A percentile compares a stretch with the other conserved stretches of the same genome.
These are phyloP conservation scores for Alternaria conjuncta DNA, from an alignment of 2,329 filamentous ascomycete species.

Conservation along the genomic window DNA sequence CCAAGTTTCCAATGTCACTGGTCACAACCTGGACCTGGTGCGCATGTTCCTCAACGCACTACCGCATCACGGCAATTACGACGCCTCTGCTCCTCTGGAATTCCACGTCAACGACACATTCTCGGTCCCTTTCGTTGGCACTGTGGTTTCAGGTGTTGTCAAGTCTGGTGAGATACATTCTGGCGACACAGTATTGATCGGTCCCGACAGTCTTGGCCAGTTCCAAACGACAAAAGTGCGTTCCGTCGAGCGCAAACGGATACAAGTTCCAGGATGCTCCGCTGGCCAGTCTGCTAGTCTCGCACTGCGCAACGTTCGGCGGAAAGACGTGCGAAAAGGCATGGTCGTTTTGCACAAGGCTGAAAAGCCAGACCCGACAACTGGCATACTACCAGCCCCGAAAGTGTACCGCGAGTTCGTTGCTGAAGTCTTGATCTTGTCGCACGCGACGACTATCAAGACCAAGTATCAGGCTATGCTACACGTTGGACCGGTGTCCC, in stretches of 20 bases:
- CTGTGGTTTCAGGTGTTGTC: conserved; percentile 92
- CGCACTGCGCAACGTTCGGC: conserved; percentile 82
- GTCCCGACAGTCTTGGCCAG: conserved; percentile 87
- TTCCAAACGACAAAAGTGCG: conserved; percentile 87
- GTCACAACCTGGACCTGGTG: conserved; percentile 86
- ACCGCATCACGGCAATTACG: conserved; percentile 92
- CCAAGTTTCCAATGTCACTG: conserved; percentile 97
- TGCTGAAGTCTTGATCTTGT: conserved; percentile 87
- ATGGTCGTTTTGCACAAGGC: conserved; percentile 94
- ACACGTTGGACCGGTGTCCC: conserved; percentile 91
- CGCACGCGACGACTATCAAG: conserved; percentile 96
- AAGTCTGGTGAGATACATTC: conserved; percentile 83
- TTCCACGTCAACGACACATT: conserved; percentile 98
- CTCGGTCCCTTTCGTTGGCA: conserved; percentile 95
- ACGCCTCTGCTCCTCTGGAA: conserved; percentile 83
- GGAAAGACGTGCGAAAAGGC: conserved; percentile 94
- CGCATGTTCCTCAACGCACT: conserved; percentile 94
- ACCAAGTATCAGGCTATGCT: conserved; percentile 98
- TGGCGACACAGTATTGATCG: conserved; percentile 87
- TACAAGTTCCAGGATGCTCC: conserved; percentile 83
- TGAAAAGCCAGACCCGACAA: conserved; percentile 64
- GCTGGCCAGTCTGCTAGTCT: conserved; percentile 94
- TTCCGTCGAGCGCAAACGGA: conserved; percentile 93
- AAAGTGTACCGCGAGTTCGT: conserved; percentile 60
- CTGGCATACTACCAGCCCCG: conserved; percentile 51